Conservation (phyloP, 352 stramenopile species). For the Vaucheria bursata region DNA sequence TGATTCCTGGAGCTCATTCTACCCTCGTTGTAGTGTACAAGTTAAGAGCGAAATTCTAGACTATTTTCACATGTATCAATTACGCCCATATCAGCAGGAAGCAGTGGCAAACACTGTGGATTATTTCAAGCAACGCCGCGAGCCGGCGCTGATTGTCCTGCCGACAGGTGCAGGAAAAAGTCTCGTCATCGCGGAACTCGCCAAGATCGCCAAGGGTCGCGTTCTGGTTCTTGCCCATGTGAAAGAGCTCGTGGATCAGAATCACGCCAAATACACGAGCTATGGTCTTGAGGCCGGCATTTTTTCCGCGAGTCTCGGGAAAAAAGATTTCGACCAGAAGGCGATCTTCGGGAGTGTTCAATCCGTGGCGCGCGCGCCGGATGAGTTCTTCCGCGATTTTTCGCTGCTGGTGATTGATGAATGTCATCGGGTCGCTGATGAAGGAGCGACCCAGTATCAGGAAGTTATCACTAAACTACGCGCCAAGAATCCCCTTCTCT, state of each 20-base stretch:
- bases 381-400: not conserved
- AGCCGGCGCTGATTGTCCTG: not conserved
- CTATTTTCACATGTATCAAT: not conserved
- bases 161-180: not conserved
- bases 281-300: not conserved
- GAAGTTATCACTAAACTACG: not conserved
- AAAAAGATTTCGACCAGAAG: not conserved
- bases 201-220: slow-evolving; percentile 1
- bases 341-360: not conserved
- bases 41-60: too few relatives aligned
- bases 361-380: not conserved
- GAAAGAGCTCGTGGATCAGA: not conserved
- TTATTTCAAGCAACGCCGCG: not conserved
- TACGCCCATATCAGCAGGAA: not conserved
- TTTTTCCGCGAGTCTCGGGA: not conserved
- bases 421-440: not conserved
- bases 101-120: not conserved
- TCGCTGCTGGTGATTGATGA: not conserved
- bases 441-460: not conserved
- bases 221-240: not conserved
- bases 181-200: not conserved
- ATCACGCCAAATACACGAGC: not conserved
- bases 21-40: too few relatives aligned
- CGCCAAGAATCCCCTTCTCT: not conserved
- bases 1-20: too few relatives aligned